Base-by-base conservation (phyloP, 345 rosid genomes). In the Moricandia moricandioides region DNA sequence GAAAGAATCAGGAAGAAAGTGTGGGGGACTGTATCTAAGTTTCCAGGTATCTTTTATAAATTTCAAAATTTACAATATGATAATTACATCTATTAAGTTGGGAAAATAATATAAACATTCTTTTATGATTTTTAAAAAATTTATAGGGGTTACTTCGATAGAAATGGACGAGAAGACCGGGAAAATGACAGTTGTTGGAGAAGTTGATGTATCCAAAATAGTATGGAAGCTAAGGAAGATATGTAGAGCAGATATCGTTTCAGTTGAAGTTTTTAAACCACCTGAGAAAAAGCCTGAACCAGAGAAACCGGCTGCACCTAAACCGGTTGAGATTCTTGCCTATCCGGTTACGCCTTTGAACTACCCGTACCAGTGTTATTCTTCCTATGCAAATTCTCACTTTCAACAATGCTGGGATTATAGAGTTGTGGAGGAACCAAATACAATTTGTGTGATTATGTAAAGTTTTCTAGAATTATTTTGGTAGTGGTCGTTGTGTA, bases 131-230 rank as follows among this genome's bases (percentile, higher is more conserved):
- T 29, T 49, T 14, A 6, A 51, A 1, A 16, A 16, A 0, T 1
- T 7, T 52, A 0, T 55, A 74, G 79, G 91, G 61, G 87, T 88
- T 37, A 82, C 79, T 7, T 85, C 91, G 0, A 61, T 88, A 13
- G 11, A 83, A 43, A 16, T 86, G 69, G 91, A 90, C 59, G 74
- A 78, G 75, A 87, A 90, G 80, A 88, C 88, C 33, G 80, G 81
- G 67, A 86, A 88, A 69, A 21, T 88, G 81, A 90, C 90, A 1
- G 76, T 87, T 18, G 73, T 75, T 4, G 93, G 93, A 34, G 83
- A 80, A 29, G 33, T 83, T 8, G 96, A 87, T 79, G 75, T 90
- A 11, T 76, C 83, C 0, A 0, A 0, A 3, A 62, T 85, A 0
- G 91, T 78, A 57, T 27, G 52, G 54, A 88, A 90, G 63, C 56